A percentile compares a stretch with the other conserved stretches of the same genome.
Evolutionary conservation across 2,329 filamentous ascomycete species (phyloP).

Genomic region (Alternaria gaisen): DNA sequence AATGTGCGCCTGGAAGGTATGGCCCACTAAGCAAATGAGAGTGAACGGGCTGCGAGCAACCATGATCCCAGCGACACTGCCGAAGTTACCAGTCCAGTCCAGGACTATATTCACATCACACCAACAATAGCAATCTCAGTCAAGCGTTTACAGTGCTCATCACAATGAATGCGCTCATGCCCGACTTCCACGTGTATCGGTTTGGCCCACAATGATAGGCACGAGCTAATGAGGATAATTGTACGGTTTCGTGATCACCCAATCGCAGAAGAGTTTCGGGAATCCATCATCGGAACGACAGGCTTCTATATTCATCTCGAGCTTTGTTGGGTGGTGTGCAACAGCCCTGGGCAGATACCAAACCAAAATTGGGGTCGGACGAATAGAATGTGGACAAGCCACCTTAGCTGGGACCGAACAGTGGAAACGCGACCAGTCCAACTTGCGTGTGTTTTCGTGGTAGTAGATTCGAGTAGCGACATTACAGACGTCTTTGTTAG

Average conservation of each 20-base stretch:
- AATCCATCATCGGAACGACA: not conserved
- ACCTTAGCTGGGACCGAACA: not conserved
- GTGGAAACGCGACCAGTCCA: not conserved
- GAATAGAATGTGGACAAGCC: not conserved
- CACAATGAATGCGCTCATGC: too few relatives aligned
- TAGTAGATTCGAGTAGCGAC: not conserved
- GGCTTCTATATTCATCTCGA: not conserved
- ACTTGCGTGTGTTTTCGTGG: not conserved
- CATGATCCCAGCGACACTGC: too few relatives aligned
- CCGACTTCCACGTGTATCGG: too few relatives aligned
- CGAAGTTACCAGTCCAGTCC: too few relatives aligned
- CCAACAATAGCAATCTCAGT: too few relatives aligned
- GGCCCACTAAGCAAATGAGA: too few relatives aligned
- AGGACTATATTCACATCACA: too few relatives aligned
- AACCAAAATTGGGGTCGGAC: not conserved
- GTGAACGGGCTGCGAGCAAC: too few relatives aligned
- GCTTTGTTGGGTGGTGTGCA: not conserved
- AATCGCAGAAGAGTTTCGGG: not conserved
- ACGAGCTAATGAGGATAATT: not conserved
- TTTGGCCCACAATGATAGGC: not conserved
- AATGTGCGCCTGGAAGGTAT: too few relatives aligned
- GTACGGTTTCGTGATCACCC: not conserved
- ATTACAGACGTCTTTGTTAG: not conserved
- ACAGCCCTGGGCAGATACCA: not conserved
- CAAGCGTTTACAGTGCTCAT: too few relatives aligned